A percentile compares a stretch with the other conserved stretches of the same genome.
These are phyloP conservation scores for Diophrys sp. DNA, from an alignment of 73 alveolate genomes.

Conservation along the genomic window DNA sequence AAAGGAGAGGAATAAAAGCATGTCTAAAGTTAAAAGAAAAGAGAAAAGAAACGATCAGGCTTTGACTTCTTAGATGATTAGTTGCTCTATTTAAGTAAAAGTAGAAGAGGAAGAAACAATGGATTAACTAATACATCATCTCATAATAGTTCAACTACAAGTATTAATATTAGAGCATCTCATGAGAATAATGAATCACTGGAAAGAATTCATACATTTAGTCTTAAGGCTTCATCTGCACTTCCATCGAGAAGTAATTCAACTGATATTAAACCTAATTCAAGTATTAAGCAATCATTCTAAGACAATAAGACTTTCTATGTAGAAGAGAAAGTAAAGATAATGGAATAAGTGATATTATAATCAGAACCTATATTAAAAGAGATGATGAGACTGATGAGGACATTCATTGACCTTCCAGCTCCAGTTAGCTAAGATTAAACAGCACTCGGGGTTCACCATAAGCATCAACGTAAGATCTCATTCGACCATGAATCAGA, in stretches of 20 bases:
- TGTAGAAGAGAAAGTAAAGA: constrained; percentile 47
- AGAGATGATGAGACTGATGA: neutral
- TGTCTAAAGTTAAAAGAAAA: too few species aligned
- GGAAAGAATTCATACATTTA: constrained; percentile 54
- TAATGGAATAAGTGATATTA: constrained; percentile 23
- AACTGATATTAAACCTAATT: neutral
- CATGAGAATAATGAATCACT: constrained; percentile 13
- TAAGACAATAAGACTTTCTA: constrained; percentile 5
- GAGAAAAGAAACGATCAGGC: too few species aligned
- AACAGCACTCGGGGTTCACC: neutral
- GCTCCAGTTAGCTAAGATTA: neutral
- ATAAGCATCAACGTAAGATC: constrained; percentile 5
- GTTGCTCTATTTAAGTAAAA: too few species aligned
- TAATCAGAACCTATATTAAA: neutral
- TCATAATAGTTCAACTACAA: neutral
- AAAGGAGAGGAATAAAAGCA: too few species aligned
- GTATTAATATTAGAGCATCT: neutral
- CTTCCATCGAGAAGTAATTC: neutral
- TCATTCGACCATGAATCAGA: constrained; percentile 6
- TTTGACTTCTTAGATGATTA: too few species aligned
- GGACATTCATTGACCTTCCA: constrained; percentile 1
- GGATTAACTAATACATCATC: too few species aligned
- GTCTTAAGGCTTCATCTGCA: constrained; percentile 8
- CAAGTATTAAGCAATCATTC: neutral
- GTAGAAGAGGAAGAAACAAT: too few species aligned